Base-by-base conservation (phyloP, 768 basidiomycete genomes). In the Leccinum disarticulatum region DNA sequence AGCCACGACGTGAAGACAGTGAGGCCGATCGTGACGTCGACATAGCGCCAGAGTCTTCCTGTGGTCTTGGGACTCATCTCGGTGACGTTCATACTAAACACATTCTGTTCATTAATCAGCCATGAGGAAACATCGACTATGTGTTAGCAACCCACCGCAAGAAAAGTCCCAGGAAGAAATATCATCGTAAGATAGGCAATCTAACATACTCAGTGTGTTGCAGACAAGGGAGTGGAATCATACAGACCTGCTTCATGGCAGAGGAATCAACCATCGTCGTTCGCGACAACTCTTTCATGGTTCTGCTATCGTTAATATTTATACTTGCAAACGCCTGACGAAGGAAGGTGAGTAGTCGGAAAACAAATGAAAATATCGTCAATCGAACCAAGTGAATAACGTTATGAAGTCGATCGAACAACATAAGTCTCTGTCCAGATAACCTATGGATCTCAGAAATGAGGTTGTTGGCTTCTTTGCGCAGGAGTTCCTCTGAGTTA, bases 281-380 rank as follows among this genome's bases (percentile, higher is more conserved):
- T 57, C 74, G 66, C 2, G 85, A 84, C 73, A 87, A 76, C 46
- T 69, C 55, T 51, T 80, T 71, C 81, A 83, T 85, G 10, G 75
- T 74, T 58, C 68, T 76, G 66, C 80, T 83, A 58, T 87, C 85
- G 3, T 63, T 64, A 31, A 86, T 83, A 58, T 81, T 86, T 4
- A 86, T 81, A 50, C 75, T 80, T 55, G 81, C 82, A 67, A 87
- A 87, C 6, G 82, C 84, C 85, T 87, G 58, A 14, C 30, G 35
- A 47, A 57, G 13, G 9, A 7, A 6, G 11, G 43, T 64, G 17
- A 62, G 46, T 19, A 55, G 49, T 11, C 19, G 33, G 15, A 52
- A 6, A 19, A 52, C 2, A 52, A 36, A 28, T 43, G 13, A 22
- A 51, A 28, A 19, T 19, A 22, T 27, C 1, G 31, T 10, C 14